A percentile compares a stretch with the other conserved stretches of the same genome.
Evolutionary conservation across 225 moss, liverwort and hornwort species (phyloP).

Genomic region (Polytrichum commune): DNA sequence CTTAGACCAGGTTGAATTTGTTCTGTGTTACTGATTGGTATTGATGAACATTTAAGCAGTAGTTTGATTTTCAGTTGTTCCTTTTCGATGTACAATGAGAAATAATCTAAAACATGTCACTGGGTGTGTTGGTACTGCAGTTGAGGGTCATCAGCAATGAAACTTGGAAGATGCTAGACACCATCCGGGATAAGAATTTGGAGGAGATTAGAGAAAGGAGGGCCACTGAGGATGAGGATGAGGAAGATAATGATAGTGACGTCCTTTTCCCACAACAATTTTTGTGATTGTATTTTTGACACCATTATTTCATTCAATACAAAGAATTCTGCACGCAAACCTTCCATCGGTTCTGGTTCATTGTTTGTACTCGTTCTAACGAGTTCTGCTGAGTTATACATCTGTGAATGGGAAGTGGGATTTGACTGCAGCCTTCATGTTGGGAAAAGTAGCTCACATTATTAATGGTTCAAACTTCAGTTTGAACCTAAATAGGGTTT

Average conservation of each 20-base stretch:
- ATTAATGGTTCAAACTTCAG: no score
- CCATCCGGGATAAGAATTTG: conserved; percentile 45
- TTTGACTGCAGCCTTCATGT: no score
- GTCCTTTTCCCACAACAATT: conserved; percentile 86
- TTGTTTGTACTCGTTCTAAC: no score
- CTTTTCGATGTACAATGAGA: no score
- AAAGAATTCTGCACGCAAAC: no score
- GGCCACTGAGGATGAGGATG: conserved; percentile 50
- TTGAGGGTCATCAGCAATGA: conserved; percentile 82
- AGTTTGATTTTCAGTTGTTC: no score
- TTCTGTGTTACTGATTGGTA: no score
- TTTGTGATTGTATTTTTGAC: conserved; percentile 55
- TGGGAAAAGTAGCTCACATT: no score
- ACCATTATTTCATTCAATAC: neutral
- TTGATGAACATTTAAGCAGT: no score
- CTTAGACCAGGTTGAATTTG: neutral
- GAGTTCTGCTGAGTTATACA: no score
- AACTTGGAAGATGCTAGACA: conserved; percentile 84
- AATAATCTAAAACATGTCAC: neutral
- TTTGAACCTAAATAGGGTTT: neutral
- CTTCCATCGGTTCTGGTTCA: no score
- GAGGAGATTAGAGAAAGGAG: conserved; percentile 34
- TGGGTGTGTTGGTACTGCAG: conserved; percentile 40
- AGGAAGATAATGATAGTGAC: conserved; percentile 65
- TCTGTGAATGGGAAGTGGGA: no score